Evolutionary conservation across 2,329 filamentous ascomycete genomes (phyloP).

Genomic region (Tolypocladium sp.): DNA sequence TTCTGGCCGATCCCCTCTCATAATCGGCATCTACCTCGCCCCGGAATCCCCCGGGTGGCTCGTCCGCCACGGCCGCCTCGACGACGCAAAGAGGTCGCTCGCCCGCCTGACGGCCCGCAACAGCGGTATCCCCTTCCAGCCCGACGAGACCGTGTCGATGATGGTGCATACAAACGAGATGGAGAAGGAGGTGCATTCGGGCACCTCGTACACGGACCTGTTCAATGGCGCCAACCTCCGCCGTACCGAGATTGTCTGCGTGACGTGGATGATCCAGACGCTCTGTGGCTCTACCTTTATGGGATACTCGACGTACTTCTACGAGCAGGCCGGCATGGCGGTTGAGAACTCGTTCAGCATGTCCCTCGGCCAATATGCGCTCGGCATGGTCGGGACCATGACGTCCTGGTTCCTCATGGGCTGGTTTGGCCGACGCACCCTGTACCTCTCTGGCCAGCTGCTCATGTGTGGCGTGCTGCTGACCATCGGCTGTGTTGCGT

Average conservation of each 20-base stretch:
- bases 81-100: conserved; percentile 28
- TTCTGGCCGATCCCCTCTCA: conserved; percentile 35
- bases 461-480: conserved; percentile 34
- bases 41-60: conserved; percentile 44
- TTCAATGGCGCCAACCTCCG: conserved; percentile 37
- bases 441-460: conserved; percentile 38
- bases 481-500: conserved; percentile 45
- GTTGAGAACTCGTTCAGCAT: conserved; percentile 28
- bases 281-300: conserved; percentile 34
- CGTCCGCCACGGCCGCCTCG: conserved; percentile 28
- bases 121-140: conserved; percentile 21
- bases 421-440: conserved; percentile 32
- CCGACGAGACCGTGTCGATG: conserved; percentile 37
- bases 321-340: conserved; percentile 31
- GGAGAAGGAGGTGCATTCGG: conserved; percentile 29
- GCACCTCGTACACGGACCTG: conserved; percentile 35
- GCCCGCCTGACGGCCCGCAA: conserved; percentile 30
- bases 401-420: conserved; percentile 35
- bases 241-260: conserved; percentile 34
- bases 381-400: conserved; percentile 35
- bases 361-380: conserved; percentile 30
- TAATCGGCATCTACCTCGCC: conserved; percentile 31
- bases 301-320: conserved; percentile 50
- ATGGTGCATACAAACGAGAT: conserved; percentile 42
- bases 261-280: conserved; percentile 33